Base-by-base conservation (phyloP, 352 stramenopile species). In the Pythium plurisporium region DNA sequence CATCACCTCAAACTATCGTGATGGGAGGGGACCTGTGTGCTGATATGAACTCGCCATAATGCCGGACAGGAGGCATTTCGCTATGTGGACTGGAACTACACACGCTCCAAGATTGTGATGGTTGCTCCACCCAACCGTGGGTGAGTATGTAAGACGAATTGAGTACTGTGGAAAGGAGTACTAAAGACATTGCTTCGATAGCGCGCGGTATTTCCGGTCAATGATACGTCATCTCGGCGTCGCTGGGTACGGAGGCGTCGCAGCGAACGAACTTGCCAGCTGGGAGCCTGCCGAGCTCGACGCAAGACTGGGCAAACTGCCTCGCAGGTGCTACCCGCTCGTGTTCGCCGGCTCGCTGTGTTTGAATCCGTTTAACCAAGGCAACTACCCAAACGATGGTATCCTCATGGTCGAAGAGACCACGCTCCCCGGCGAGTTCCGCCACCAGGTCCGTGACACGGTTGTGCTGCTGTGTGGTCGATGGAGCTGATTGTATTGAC, bases 41-140 rank as follows among this genome's bases (percentile, higher is more conserved):
- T 54, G 33, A 43, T 27, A 23, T 27, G 30, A 10, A 31, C 19
- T 31, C 17, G 9, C 19, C 5, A 25, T 33, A 30, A 25, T 41
- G 5, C 17, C 2, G 15, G n/a, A n/a, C 45, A 91, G 81, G 81
- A 91, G 54, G 81, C 81, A 1, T 91, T 91, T 25, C 81, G 76
- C 5, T 68, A 70, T 29, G 64, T 91, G 15, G 74, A 89, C 43
- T 91, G 81, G 81, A 79, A 87, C 59, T 72, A 77, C 31, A 86
- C 73, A 19, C 78, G 79, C 38, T 86, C 76, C 29, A 89, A 87
- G 54, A 55, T 91, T 22, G 73, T 91, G 25, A 91, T 91, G 81
- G 59, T 91, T 23, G 76, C 70, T 1, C 81, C 81, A 5, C 76
- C 81, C 1, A 91, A 91, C 53, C 72, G 78, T 56, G 81, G 81